Base-by-base conservation (phyloP, 2,329 filamentous ascomycete species). In the Ophiostoma piceae region DNA sequence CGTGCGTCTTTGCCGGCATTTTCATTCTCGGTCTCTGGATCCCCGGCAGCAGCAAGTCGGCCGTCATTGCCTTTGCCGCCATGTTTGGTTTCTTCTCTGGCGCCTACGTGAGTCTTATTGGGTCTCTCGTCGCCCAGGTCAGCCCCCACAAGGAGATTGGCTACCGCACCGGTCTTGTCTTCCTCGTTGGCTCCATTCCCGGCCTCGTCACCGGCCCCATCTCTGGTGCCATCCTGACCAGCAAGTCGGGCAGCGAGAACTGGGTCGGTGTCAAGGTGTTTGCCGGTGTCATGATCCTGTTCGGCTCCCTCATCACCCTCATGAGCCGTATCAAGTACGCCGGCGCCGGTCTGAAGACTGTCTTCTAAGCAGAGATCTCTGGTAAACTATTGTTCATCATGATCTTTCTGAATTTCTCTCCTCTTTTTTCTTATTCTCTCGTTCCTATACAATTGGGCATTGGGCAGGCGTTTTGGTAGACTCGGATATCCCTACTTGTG, bases 121-220 rank as follows among this genome's bases (percentile, higher is more conserved):
- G 77, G 8, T 77, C 79, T 0, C 76, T 82, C 1, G 75, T 81
- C 4, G 78, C 77, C 1, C 84, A 89, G 72, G 85, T 89, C 71
- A 85, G 83, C 1, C 84, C 85, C 43, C 78, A 85, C 69, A 77
- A 80, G 1, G 81, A 86, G 74, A 83, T 88, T 9, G 87, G 86
- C 1, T 81, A 84, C 12, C 80, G 85, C 7, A 84, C 81, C 2
- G 86, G 86, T 0, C 80, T 82, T 0, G 78, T 83, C 67, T 87
- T 86, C 74, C 81, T 82, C 16, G 76, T 84, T 14, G 77, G 83
- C n/a, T 80, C 82, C 16, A 75, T 88, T 35, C 84, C 82, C 0
- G 84, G 83, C 9, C 76, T 88, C 51, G 81, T 83, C 5, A 81
- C 83, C 1, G 82, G 78, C 67, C 84, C 84, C 0, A 84, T 86